Evolutionary conservation across 1,284 basidiomycete genomes (phyloP).

Genomic region (Marasmius tenuissimus): DNA sequence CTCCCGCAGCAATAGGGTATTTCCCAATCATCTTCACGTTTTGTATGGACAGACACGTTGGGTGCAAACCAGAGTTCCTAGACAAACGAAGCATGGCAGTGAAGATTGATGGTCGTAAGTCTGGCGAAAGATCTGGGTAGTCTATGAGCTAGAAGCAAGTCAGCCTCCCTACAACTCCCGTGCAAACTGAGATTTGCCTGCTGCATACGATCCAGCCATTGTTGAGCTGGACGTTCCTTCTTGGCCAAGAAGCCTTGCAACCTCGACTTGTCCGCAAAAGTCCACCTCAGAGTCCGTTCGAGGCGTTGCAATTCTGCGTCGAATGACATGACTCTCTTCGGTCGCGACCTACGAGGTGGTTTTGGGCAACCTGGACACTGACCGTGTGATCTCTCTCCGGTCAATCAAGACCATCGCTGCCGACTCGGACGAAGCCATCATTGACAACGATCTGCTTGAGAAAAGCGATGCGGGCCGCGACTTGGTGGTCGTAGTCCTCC

Average conservation of each 20-base stretch:
- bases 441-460: too few species aligned
- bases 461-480: too few species aligned
- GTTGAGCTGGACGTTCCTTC: not conserved
- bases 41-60: not conserved
- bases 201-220: not conserved
- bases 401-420: too few species aligned
- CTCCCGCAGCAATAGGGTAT: not conserved
- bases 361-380: too few species aligned
- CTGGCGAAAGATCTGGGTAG: not conserved
- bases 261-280: not conserved
- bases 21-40: not conserved
- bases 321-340: not conserved
- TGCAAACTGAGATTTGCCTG: not conserved
- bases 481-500: too few species aligned
- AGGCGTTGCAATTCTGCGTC: not conserved
- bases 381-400: too few species aligned
- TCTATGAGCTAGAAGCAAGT: not conserved
- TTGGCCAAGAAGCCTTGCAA: not conserved
- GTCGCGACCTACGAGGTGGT: too few species aligned
- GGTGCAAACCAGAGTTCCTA: not conserved
- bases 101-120: not conserved
- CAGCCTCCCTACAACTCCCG: not conserved
- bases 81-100: not conserved
- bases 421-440: too few species aligned
- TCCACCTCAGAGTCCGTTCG: not conserved